phyloP scores from a whole-genome alignment of 1,284 basidiomycete species.

The Marasmius tenuissimus region DNA sequence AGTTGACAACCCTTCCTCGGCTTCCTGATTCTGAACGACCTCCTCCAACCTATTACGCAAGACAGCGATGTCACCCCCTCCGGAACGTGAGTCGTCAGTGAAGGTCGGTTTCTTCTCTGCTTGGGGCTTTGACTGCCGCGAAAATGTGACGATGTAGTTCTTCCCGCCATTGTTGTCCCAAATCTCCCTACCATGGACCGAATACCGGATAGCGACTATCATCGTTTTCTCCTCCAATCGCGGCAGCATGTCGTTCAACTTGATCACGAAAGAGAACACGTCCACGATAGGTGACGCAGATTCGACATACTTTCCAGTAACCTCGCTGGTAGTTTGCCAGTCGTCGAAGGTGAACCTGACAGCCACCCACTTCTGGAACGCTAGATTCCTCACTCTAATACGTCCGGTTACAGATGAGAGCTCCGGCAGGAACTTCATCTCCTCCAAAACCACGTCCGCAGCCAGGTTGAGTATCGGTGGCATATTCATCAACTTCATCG shows the following conservation, averaged over 20 bases:
- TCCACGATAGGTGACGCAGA: slow-evolving; percentile 67
- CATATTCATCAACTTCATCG: slow-evolving; percentile 59
- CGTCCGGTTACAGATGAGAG: slow-evolving; percentile 61
- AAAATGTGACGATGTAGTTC: slow-evolving; percentile 79
- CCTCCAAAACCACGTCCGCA: slow-evolving; percentile 53
- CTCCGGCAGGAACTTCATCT: slow-evolving; percentile 61
- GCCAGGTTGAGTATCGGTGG: slow-evolving; percentile 34
- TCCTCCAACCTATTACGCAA: slow-evolving; percentile 57
- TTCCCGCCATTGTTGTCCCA: slow-evolving; percentile 91
- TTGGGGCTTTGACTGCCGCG: slow-evolving; percentile 23
- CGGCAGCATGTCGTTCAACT: slow-evolving; percentile 60
- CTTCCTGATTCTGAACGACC: slow-evolving; percentile 44
- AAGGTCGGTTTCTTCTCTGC: slow-evolving; percentile 21
- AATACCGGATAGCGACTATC: slow-evolving; percentile 80
- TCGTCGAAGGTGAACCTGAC: slow-evolving; percentile 91
- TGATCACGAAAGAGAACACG: slow-evolving; percentile 66
- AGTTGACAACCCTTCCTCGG: slow-evolving; percentile 23
- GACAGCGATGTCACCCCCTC: slow-evolving; percentile 39
- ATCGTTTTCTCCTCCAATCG: slow-evolving; percentile 87
- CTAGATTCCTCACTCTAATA: slow-evolving; percentile 82
- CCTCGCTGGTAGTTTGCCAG: slow-evolving; percentile 96
- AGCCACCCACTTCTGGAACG: slow-evolving; percentile 87
- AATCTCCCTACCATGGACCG: slow-evolving; percentile 67
- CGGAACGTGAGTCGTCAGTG: slow-evolving; percentile 15
- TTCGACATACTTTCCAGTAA: slow-evolving; percentile 77